Evolutionary conservation across 2,329 filamentous ascomycete genomes (phyloP), one percentile per base, ranked within the genome.

Genomic region (Phyllosticta citrichinensis): DNA sequence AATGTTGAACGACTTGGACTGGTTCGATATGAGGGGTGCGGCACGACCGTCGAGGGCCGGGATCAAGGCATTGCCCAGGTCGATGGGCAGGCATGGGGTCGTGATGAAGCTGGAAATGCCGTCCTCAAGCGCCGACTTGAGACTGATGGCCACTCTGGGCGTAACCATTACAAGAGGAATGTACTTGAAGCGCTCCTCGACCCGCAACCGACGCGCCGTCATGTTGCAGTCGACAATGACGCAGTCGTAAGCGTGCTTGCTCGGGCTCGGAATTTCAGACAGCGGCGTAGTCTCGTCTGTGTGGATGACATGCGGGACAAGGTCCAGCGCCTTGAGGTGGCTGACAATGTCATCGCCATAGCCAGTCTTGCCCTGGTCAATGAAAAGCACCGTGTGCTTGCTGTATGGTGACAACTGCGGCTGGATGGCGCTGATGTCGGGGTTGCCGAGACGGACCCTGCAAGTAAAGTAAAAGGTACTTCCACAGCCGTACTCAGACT

Each of bases 41-140:
- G 93, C 92, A 58, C 93, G 83, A 68, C 95, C 95, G 76, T 97
- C 94, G 24, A 99, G 80, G 2, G 94, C 94, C 6, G 94, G 94
- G 19, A 97, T 89, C 83, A 99, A 92, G 66, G 92, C 93, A 69
- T 97, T 97, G 63, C 91, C 92, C 62, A 99, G 79, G 73, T 99
- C 94, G 64, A 97, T 96, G 5, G 93, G 85, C 69, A 93, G 83
- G 76, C 94, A 97, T 9, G 94, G 94, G 17, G 91, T 96, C 1
- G 94, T 97, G 91, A 97, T 97, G 75, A 97, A 97, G 57, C 92
- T 97, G n/a, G 92, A 95, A 67, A 99, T 96, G 64, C 94, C 93
- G 65, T 97, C 82, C 72, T 97, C 94, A 63, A 97, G 79, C 62
- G 93, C 94, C 2, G 91, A 94, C 77, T 96, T 96, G 67, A 99